Evolutionary conservation across 768 basidiomycete genomes (phyloP).

Genomic region (Tephrocybe sp.): DNA sequence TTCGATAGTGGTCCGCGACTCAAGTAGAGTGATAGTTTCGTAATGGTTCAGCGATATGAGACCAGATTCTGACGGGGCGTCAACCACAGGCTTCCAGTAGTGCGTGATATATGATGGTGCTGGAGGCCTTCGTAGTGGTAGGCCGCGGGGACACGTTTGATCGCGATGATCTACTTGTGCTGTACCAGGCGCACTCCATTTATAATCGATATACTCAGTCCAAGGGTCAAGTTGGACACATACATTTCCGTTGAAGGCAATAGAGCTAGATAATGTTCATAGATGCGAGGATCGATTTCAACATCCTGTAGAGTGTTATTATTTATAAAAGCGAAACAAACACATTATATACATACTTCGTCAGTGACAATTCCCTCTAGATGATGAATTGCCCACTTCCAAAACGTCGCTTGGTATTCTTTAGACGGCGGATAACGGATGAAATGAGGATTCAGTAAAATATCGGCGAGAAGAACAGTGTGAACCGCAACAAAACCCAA

Average conservation of each 20-base stretch:
- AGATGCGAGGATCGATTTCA: constrained; percentile 68
- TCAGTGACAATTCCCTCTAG: constrained; percentile 47
- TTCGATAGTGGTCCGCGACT: constrained; percentile 75
- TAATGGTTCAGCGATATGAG: constrained; percentile 26
- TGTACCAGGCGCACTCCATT: constrained; percentile 21
- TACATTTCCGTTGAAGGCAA: constrained; percentile 37
- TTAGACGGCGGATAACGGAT: constrained; percentile 58
- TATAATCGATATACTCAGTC: constrained; percentile 4
- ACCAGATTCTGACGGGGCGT: background rate
- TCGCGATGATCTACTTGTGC: constrained; percentile 19
- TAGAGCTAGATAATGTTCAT: constrained; percentile 58
- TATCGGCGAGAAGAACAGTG: constrained; percentile 48
- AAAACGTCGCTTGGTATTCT: constrained; percentile 65
- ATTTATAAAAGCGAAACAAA: background rate
- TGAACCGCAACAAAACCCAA: constrained; percentile 44
- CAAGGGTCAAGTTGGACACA: constrained; percentile 10
- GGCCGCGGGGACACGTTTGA: constrained; percentile 26
- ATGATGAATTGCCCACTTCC: constrained; percentile 66
- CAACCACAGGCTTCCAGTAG: constrained; percentile 45
- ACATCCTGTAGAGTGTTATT: constrained; percentile 35
- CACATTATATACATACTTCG: constrained; percentile 43
- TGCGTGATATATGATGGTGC: constrained; percentile 65
- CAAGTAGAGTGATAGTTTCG: constrained; percentile 58
- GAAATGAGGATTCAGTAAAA: constrained; percentile 58
- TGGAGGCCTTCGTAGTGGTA: constrained; percentile 36